phyloP scores from a whole-genome alignment of 495 filamentous ascomycete species.

The Aspergillus olivimuriae region DNA sequence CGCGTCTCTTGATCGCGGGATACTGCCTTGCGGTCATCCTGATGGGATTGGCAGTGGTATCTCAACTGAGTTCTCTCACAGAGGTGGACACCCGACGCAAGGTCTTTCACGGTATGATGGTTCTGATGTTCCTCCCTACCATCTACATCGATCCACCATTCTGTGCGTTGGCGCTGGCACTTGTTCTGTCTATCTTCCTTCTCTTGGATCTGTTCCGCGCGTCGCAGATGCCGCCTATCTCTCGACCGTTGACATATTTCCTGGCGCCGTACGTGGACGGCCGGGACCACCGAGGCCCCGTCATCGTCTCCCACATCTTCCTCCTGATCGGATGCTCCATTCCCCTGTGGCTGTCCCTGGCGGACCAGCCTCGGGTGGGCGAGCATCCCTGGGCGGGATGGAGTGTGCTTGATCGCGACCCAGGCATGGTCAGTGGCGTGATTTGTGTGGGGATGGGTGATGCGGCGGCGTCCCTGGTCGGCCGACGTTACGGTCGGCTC shows the following conservation, averaged over 20 bases:
- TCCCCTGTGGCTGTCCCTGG: conserved; percentile 84
- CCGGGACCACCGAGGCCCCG: conserved; percentile 83
- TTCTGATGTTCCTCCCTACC: conserved; percentile 84
- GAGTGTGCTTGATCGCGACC: conserved; percentile 62
- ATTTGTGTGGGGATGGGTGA: conserved; percentile 95
- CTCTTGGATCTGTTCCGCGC: conserved; percentile 85
- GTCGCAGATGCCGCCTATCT: conserved; percentile 82
- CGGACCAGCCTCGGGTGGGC: conserved; percentile 51
- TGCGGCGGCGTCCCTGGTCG: conserved; percentile 87
- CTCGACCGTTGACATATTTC: conserved; percentile 73
- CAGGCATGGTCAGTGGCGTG: conserved; percentile 84
- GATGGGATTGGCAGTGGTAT: conserved; percentile 65
- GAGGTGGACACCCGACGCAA: conserved; percentile 97
- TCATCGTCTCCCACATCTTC: conserved; percentile 94
- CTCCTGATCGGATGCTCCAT: conserved; percentile 93
- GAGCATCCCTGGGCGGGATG: conserved; percentile 56
- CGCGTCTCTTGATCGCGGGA: conserved; percentile 65
- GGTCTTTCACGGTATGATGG: conserved; percentile 98
- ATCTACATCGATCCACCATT: conserved; percentile 82
- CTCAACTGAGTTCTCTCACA: conserved; percentile 59
- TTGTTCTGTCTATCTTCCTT: conserved; percentile 76
- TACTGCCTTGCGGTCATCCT: conserved; percentile 67
- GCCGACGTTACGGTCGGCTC: conserved; percentile 72
- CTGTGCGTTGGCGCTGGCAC: conserved; percentile 64
- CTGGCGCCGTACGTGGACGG: conserved; percentile 93